These are phyloP conservation scores for Didymosphaeria variabile DNA, from an alignment of 2,329 filamentous ascomycete species.

Conservation along the genomic window DNA sequence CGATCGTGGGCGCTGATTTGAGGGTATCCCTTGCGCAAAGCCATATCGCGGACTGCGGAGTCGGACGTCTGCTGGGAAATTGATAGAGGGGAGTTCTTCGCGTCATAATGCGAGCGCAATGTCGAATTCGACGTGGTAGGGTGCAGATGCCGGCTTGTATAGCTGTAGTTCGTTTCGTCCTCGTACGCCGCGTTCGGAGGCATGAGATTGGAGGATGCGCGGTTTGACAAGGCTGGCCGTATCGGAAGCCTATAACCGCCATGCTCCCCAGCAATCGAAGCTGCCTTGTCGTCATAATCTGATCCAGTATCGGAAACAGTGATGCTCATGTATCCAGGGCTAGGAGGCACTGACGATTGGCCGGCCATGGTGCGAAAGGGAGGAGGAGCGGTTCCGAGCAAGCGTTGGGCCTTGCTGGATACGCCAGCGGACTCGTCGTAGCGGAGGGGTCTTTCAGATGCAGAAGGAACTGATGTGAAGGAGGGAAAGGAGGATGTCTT, in stretches of 20 bases:
- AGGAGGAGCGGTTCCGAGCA: slow-evolving; percentile 48
- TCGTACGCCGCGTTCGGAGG: slow-evolving; percentile 23
- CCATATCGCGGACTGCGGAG: slow-evolving; percentile 56
- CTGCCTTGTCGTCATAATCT: slow-evolving; percentile 33
- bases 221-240: slow-evolving; percentile 38
- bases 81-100: slow-evolving; percentile 50
- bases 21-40: slow-evolving; percentile 50
- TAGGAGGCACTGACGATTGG: slow-evolving; percentile 33
- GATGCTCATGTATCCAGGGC: slow-evolving; percentile 43
- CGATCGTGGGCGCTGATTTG: slow-evolving; percentile 27
- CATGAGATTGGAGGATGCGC: slow-evolving; percentile 47
- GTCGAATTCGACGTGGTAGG: slow-evolving; percentile 50
- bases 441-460: slow-evolving; percentile 36
- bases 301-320: slow-evolving; percentile 43
- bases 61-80: slow-evolving; percentile 57
- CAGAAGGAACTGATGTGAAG: slow-evolving; percentile 17
- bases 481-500: slow-evolving; percentile 9
- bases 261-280: slow-evolving; percentile 31
- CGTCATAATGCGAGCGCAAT: slow-evolving; percentile 55
- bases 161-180: slow-evolving; percentile 38
- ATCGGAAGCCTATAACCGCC: slow-evolving; percentile 20
- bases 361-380: slow-evolving; percentile 36
- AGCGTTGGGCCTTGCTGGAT: slow-evolving; percentile 46
- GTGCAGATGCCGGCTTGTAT: slow-evolving; percentile 38
- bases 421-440: slow-evolving; percentile 16